Percentiles rank a stretch among this genome's conserved stretches.
These are phyloP conservation scores for Closterium sp. DNA, from an alignment of 139 green algal species.

Conservation along the genomic window DNA sequence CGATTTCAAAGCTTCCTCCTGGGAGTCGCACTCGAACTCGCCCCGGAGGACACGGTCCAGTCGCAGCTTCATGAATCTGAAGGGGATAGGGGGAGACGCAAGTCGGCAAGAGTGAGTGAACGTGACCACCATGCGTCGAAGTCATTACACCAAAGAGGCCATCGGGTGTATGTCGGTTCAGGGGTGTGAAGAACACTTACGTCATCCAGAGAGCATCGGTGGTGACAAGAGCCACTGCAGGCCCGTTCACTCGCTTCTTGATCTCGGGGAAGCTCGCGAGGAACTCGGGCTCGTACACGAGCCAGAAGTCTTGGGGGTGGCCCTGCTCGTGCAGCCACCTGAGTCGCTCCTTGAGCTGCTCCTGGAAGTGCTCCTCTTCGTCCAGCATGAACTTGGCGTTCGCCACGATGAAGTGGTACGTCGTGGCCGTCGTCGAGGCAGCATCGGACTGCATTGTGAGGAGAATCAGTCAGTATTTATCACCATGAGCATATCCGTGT, in stretches of 20 bases:
- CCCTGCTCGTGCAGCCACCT: conserved; percentile 34
- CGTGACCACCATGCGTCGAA: background rate
- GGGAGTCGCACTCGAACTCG: conserved; percentile 30
- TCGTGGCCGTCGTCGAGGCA: background rate
- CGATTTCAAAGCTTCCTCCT: conserved; percentile 20
- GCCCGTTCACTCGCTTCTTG: conserved; percentile 22
- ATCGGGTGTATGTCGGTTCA: background rate
- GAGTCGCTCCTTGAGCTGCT: conserved; percentile 45
- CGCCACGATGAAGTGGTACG: conserved; percentile 52
- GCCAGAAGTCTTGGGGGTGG: conserved; percentile 47
- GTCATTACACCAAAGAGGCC: too few relatives aligned
- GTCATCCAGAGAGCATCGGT: conserved; percentile 50
- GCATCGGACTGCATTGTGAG: background rate
- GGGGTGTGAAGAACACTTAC: conserved; percentile 23
- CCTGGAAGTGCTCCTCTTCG: conserved; percentile 55
- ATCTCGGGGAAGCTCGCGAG: conserved; percentile 43
- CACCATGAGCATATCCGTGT: background rate
- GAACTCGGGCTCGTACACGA: conserved; percentile 55
- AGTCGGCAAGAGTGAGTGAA: background rate
- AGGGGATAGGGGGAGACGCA: background rate
- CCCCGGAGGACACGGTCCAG: conserved; percentile 46
- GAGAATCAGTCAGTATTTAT: background rate
- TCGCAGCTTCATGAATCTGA: conserved; percentile 52
- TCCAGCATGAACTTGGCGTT: conserved; percentile 57
- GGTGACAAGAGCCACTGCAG: conserved; percentile 43